Percentiles rank a stretch among this genome's conserved stretches.
phyloP scores from a whole-genome alignment of 352 stramenopile genomes.

The Achlya hypogyna region DNA sequence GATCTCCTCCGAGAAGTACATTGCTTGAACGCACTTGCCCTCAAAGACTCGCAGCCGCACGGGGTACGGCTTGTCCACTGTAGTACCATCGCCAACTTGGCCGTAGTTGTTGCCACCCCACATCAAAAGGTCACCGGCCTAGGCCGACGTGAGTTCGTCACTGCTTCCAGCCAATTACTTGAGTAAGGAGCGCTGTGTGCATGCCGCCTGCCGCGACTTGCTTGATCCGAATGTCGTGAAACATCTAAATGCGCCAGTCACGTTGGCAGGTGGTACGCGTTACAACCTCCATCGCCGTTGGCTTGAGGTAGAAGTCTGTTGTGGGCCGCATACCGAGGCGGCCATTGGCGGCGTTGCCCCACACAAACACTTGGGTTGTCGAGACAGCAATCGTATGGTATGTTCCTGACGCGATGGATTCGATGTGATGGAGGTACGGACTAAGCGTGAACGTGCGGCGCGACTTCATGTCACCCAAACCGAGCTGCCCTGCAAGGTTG shows the following conservation, averaged over 20 bases:
- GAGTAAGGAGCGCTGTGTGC: constrained; percentile 42
- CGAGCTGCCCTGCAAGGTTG: constrained; percentile 58
- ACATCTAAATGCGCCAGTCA: not conserved
- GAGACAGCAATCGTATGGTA: constrained; percentile 54
- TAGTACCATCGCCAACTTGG: constrained; percentile 39
- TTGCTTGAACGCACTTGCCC: constrained; percentile 27
- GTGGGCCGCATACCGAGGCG: constrained; percentile 39
- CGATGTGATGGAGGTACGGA: constrained; percentile 39
- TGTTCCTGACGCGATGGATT: constrained; percentile 28
- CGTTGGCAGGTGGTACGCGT: constrained; percentile 8
- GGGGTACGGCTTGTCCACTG: constrained; percentile 31
- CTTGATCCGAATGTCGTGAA: constrained; percentile 26
- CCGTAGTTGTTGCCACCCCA: constrained; percentile 52
- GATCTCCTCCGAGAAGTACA: not conserved
- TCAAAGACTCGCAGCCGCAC: constrained; percentile 36
- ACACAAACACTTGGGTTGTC: constrained; percentile 36
- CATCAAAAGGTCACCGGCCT: constrained; percentile 37
- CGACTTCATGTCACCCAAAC: constrained; percentile 38
- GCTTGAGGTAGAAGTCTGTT: constrained; percentile 33
- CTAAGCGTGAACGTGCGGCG: constrained; percentile 38
- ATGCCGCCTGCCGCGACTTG: constrained; percentile 43
- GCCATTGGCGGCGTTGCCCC: constrained; percentile 57
- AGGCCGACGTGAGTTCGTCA: not conserved
- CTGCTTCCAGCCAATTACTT: not conserved
- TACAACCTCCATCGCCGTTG: constrained; percentile 28